phyloP scores from a whole-genome alignment of 306 rosid genomes.

The Casuarina cunninghamiana region DNA sequence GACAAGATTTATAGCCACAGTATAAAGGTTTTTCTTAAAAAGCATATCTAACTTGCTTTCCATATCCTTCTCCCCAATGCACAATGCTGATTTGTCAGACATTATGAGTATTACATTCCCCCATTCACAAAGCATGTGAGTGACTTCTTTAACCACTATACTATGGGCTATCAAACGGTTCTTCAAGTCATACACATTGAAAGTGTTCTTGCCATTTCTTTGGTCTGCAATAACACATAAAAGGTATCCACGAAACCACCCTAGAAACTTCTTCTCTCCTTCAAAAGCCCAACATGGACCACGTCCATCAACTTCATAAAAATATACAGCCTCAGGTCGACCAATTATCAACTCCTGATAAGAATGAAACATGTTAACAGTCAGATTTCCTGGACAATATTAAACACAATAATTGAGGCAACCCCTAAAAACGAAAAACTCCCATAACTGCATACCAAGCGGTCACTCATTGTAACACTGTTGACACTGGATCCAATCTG shows the following conservation, averaged over 20 bases:
- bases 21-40: conserved; percentile 88
- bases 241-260: conserved; percentile 99
- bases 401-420: conserved; percentile 8
- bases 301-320: conserved; percentile 98
- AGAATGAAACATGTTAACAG: conserved; percentile 24
- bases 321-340: conserved; percentile 91
- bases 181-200: conserved; percentile 91
- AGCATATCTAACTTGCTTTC: conserved; percentile 99
- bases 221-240: conserved; percentile 92
- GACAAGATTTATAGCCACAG: conserved; percentile 93
- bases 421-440: conserved; percentile 9
- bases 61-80: conserved; percentile 98
- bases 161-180: conserved; percentile 93
- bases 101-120: conserved; percentile 87
- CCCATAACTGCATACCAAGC: conserved; percentile 55
- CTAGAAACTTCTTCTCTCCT: conserved; percentile 89
- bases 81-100: conserved; percentile 84
- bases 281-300: conserved; percentile 99
- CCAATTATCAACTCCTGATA: conserved; percentile 86
- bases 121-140: conserved; percentile 98
- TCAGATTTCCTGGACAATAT: conserved; percentile 27
- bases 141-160: conserved; percentile 71
- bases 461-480: conserved; percentile 92
- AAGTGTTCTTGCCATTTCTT: conserved; percentile 73
- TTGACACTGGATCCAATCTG: conserved; percentile 79